These are phyloP conservation scores for Panicum virgatum DNA, from an alignment of 202 grass and related monocot species.

Conservation along the genomic window DNA sequence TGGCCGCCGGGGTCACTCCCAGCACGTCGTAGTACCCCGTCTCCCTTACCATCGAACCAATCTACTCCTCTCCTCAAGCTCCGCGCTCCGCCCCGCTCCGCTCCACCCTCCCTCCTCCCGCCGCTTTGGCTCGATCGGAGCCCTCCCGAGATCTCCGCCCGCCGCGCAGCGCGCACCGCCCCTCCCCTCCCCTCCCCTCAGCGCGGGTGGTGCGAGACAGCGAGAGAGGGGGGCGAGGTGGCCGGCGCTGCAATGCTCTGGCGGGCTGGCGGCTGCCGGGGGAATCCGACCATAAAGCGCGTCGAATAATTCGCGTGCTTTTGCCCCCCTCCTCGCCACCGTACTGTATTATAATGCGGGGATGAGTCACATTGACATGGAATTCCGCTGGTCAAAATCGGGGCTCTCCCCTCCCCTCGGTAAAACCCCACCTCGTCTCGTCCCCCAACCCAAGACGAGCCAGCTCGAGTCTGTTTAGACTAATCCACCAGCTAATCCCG, in stretches of 20 bases:
- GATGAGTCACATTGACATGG: slow-evolving; percentile 58
- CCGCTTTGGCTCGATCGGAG: slow-evolving; percentile 12
- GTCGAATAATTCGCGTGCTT: slow-evolving; percentile 48
- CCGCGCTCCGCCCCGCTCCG: background rate
- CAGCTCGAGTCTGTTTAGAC: background rate
- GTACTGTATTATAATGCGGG: slow-evolving; percentile 47
- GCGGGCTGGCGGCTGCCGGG: background rate
- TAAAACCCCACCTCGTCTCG: background rate
- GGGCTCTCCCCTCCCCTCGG: background rate
- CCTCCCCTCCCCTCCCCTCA: background rate
- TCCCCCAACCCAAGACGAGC: too few species aligned
- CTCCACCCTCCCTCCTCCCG: background rate
- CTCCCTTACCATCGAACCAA: slow-evolving; percentile 73
- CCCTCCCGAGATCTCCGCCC: slow-evolving; percentile 2
- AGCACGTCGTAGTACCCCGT: slow-evolving; percentile 95
- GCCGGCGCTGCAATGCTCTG: slow-evolving; percentile 37
- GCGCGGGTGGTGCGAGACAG: slow-evolving; percentile 14
- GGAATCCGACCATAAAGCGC: slow-evolving; percentile 45
- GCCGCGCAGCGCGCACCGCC: too few species aligned
- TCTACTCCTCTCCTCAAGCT: too few species aligned
- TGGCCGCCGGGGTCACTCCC: slow-evolving; percentile 71
- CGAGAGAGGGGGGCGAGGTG: background rate
- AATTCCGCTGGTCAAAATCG: background rate
- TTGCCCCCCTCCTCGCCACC: background rate
- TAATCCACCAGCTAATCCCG: slow-evolving; percentile 13